Evolutionary conservation across 2,329 filamentous ascomycete species (phyloP).

Genomic region (Huntiella omanensis): DNA sequence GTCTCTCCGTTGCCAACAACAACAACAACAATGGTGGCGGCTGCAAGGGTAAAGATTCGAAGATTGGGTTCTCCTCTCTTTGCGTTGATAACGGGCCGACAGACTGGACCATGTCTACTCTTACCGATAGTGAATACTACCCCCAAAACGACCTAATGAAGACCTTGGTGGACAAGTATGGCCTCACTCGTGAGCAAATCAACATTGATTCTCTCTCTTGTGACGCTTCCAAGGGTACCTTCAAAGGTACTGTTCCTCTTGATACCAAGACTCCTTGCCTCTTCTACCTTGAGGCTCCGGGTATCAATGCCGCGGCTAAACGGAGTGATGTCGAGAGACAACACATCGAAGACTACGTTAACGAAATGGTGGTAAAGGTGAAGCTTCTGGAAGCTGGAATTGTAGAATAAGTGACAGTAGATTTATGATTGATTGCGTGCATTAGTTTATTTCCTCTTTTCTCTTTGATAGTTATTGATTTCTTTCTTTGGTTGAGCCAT

Average conservation of each 20-base stretch:
- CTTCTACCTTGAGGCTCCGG: constrained; percentile 5
- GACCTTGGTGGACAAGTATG: constrained; percentile 10
- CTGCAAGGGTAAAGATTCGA: constrained; percentile 1
- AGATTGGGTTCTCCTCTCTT: constrained; percentile 3
- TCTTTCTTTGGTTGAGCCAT: too few relatives aligned
- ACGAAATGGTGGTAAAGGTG: background rate
- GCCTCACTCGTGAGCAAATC: constrained; percentile 7
- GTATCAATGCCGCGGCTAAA: background rate
- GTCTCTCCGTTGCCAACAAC: constrained; percentile 5
- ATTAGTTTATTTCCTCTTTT: background rate
- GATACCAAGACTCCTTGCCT: constrained; percentile 6
- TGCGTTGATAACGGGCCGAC: constrained; percentile 4
- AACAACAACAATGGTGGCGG: constrained; percentile 1
- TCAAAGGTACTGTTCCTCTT: constrained; percentile 1
- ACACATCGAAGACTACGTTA: background rate
- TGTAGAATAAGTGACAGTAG: background rate
- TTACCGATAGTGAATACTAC: constrained; percentile 7
- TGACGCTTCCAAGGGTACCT: constrained; percentile 5
- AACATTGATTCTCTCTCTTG: constrained; percentile 4
- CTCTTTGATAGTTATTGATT: background rate
- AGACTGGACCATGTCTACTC: constrained; percentile 3
- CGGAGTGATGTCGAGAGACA: background rate
- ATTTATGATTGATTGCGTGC: background rate
- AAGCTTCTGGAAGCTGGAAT: background rate
- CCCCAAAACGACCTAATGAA: constrained; percentile 8